phyloP scores from a whole-genome alignment of 805 yeast genomes.

The Myxozyma monticola region DNA sequence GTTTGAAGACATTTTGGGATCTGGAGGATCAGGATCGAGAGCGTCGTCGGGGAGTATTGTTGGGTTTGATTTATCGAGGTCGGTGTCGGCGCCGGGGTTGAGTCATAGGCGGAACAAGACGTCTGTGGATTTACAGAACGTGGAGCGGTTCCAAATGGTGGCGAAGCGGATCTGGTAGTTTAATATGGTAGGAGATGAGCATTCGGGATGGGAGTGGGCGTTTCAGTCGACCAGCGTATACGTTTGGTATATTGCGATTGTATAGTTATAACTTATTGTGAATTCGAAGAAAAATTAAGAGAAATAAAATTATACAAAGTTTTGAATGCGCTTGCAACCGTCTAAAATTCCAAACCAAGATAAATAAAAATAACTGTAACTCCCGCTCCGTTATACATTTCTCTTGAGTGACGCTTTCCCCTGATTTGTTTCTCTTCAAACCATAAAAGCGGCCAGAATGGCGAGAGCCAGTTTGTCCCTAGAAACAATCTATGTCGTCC shows the following conservation, averaged over 20 bases:
- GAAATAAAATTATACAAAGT: not conserved
- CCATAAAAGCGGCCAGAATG: too few relatives aligned
- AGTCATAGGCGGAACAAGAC: conserved; percentile 15
- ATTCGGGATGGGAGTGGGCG: not conserved
- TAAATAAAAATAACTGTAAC: too few relatives aligned
- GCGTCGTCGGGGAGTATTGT: not conserved
- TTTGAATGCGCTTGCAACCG: too few relatives aligned
- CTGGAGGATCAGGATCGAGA: not conserved
- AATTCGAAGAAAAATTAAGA: not conserved
- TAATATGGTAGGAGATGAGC: too few relatives aligned
- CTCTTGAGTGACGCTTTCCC: too few relatives aligned
- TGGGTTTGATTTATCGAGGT: not conserved
- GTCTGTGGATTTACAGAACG: conserved; percentile 46
- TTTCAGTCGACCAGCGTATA: not conserved
- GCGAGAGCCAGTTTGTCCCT: too few relatives aligned
- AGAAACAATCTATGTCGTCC: too few relatives aligned
- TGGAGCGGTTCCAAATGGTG: conserved; percentile 68
- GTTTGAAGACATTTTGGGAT: not conserved
- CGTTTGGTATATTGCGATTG: not conserved
- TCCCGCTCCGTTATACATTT: too few relatives aligned
- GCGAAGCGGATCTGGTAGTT: conserved; percentile 70
- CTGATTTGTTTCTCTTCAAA: too few relatives aligned
- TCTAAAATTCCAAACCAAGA: too few relatives aligned
- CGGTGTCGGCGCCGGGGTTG: not conserved
- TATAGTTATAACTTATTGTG: not conserved